Base-by-base conservation (phyloP, 1,139 yeast genomes). In the Candida smagusa region DNA sequence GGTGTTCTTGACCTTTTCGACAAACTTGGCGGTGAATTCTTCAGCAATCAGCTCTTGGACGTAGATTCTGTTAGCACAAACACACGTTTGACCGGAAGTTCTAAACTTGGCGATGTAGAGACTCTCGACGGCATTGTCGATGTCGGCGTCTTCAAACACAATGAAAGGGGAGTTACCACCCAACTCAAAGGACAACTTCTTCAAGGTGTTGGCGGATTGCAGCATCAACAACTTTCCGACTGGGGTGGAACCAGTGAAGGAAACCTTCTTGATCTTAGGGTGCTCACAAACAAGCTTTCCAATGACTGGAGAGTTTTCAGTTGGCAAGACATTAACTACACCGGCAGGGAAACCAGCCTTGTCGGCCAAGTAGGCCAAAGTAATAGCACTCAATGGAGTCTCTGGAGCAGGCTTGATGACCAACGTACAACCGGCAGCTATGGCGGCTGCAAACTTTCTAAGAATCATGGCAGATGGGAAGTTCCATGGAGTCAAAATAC, bases 381-480 rank as follows among this genome's bases (percentile, higher is more conserved):
- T 96, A 40, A 87, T 65, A 0, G 96, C 96, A 13, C 90, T 74
- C 43, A 84, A 68, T 12, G 97, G 97, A 7, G 97, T 90, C 56
- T 86, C 95, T 4, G 81, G 68, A 28, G 95, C 97, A 3, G 97
- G 97, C 62, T 89, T 90, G 43, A 90, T 72, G 9, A 90, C 90
- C 3, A 87, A 72, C 1, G 97, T 84, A 62, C 97, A 90, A 2
- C 97, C 97, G 7, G 94, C 90, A 12, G 97, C 96, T 13, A 88
- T 54, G 1, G 96, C 96, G 22, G 97, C 96, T 22, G 88, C 96
- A 35, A 85, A 74, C 60, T 90, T 90, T 50, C 97, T 74, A 2
- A 96, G 79, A 44, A 90, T 86, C 97, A 90, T 90, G 5, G 96
- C 95, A 37, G 84, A 72, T 12, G 97, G 97, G 66, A 90, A 90